Evolutionary conservation across 2,329 filamentous ascomycete species (phyloP), one percentile per base, ranked within the genome.

Genomic region (Capronia americana): DNA sequence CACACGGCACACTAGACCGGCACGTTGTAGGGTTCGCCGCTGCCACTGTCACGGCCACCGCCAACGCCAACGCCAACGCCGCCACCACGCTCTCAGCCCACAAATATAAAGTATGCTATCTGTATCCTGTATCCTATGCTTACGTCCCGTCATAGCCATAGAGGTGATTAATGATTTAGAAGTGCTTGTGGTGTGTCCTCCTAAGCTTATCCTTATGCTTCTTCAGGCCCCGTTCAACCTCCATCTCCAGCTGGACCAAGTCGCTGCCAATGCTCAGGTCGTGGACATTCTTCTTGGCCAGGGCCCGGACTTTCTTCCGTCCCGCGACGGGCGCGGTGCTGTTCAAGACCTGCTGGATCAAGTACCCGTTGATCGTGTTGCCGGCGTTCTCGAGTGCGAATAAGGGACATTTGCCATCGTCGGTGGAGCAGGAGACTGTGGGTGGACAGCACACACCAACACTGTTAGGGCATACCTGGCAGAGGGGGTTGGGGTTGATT

Each of bases 371-470:
- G 34, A 68, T 59, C 7, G 62, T 66, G 50, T 71, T 67, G 38
- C 64, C 61, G 6, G 61, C 64, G 10, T 41, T 63, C 54, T 67
- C 65, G 14, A 71, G 58, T 38, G 66, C 68, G 32, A 51, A 53
- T 32, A 55, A 55, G 11, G 68, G 70, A 48, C 70, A 71, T 24
- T 71, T 69, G 34, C 70, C 70, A 30, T 70, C 65, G 23, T 63
- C 61, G 1, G 56, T 62, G 17, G 54, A 30, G 61, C 68, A 71
- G 23, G 58, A 53, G n/a, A 68, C 69, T 14, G 53, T 68, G 7
- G 66, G 66, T 3, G 70, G 70, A 57, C 70, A 70, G 60, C 70
- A 70, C 41, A 71, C 66, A 4, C 70, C 70, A 12, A 58, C 62
- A 41, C 65, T 64, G 48, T 71, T 64, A 4, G 61, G 68, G 30